Evolutionary conservation across 2,329 filamentous ascomycete species (phyloP).

Genomic region (Macroventuria anomochaeta): DNA sequence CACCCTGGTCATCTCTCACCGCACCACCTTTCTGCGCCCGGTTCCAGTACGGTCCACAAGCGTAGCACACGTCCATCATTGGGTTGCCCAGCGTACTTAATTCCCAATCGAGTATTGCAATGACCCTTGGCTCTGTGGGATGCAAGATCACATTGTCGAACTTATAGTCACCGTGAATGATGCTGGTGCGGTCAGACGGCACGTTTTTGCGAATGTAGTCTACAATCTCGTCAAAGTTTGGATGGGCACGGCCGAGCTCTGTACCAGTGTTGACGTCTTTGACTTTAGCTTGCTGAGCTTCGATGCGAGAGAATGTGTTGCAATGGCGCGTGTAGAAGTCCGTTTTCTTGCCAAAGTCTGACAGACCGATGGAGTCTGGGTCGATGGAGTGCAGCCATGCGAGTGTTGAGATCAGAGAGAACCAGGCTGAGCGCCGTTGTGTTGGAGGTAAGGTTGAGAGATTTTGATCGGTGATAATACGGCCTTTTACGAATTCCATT

Average conservation of each 20-base stretch:
- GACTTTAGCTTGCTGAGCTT: conserved; percentile 74
- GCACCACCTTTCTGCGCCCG: conserved; percentile 30
- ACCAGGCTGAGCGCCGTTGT: conserved; percentile 61
- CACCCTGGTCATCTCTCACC: conserved; percentile 49
- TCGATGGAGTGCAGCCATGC: conserved; percentile 82
- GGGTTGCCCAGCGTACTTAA: conserved; percentile 96
- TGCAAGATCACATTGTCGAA: conserved; percentile 72
- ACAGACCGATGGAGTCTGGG: conserved; percentile 70
- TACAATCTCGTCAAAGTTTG: conserved; percentile 80
- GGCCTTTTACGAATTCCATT: conserved; percentile 92
- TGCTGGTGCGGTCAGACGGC: conserved; percentile 76
- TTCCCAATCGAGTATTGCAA: conserved; percentile 96
- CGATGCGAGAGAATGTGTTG: conserved; percentile 79
- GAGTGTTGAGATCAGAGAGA: conserved; percentile 73
- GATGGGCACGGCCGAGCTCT: conserved; percentile 73
- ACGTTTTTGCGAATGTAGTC: conserved; percentile 70
- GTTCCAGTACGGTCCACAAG: conserved; percentile 61
- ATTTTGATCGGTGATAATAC: conserved; percentile 86
- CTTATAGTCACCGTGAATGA: conserved; percentile 96
- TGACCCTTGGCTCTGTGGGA: conserved; percentile 81
- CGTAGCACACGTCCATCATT: conserved; percentile 84
- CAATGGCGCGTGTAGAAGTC: conserved; percentile 89
- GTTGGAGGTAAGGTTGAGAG: conserved; percentile 71
- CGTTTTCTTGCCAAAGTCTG: conserved; percentile 71
- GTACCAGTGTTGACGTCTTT: conserved; percentile 72